Percentiles rank a stretch among this genome's conserved stretches.
phyloP scores from a whole-genome alignment of 1,284 basidiomycete species.

The Pholiota adiposa region DNA sequence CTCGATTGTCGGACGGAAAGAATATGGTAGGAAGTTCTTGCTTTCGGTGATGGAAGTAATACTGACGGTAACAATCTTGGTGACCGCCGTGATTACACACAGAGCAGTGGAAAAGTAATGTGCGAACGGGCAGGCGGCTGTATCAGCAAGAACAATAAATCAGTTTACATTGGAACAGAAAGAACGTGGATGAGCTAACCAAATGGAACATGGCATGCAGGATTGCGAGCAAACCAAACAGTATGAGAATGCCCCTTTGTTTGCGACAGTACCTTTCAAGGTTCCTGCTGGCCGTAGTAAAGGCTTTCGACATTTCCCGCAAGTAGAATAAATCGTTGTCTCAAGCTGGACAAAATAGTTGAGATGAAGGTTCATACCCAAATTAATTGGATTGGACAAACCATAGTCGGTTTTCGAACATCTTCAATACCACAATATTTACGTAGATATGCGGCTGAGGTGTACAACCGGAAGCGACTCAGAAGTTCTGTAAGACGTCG shows the following conservation, averaged over 20 bases:
- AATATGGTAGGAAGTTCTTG: slow-evolving; percentile 40
- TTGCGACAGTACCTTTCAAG: slow-evolving; percentile 27
- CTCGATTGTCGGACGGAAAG: slow-evolving; percentile 22
- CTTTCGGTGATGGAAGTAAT: slow-evolving; percentile 61
- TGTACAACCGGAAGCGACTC: slow-evolving; percentile 59
- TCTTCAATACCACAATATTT: slow-evolving; percentile 59
- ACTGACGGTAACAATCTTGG: slow-evolving; percentile 69
- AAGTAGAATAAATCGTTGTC: slow-evolving; percentile 69
- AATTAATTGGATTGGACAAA: slow-evolving; percentile 34
- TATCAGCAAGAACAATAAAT: slow-evolving; percentile 10
- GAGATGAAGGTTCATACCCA: too few relatives aligned
- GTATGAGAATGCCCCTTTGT: slow-evolving; percentile 48
- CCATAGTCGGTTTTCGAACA: slow-evolving; percentile 54
- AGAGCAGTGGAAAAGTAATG: slow-evolving; percentile 70
- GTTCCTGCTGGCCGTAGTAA: slow-evolving; percentile 46
- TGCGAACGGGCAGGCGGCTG: slow-evolving; percentile 74
- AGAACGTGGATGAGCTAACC: too few relatives aligned
- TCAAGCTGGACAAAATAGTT: slow-evolving; percentile 52
- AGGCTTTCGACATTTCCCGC: slow-evolving; percentile 68
- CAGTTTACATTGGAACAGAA: not conserved
- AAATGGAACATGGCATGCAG: slow-evolving; percentile 66
- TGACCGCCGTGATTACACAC: slow-evolving; percentile 80
- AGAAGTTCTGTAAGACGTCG: slow-evolving; percentile 54
- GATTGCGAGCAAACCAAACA: slow-evolving; percentile 58
- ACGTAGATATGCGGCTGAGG: slow-evolving; percentile 71